Evolutionary conservation across 352 stramenopile species (phyloP).

Genomic region (Globisporangium alternatum): DNA sequence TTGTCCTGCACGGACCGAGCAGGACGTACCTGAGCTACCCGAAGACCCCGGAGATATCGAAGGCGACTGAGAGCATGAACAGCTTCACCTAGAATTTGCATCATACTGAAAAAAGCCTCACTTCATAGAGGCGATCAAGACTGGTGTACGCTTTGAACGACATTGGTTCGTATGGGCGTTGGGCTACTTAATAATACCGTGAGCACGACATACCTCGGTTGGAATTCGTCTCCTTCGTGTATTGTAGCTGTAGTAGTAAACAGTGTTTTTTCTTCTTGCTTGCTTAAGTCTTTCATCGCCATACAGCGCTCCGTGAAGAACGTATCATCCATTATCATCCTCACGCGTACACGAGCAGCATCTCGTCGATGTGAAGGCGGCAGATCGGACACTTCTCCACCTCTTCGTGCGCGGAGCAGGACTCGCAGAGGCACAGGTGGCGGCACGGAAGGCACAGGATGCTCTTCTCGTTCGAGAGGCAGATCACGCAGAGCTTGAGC

Average conservation of each 20-base stretch:
- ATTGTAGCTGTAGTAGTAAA: slow-evolving; percentile 7
- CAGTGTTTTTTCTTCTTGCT: slow-evolving; percentile 4
- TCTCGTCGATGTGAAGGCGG: slow-evolving; percentile 77
- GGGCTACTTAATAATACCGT: not conserved
- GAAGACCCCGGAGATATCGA: slow-evolving; percentile 1
- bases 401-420: slow-evolving; percentile 66
- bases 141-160: not conserved
- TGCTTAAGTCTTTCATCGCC: not conserved
- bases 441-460: slow-evolving; percentile 83
- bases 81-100: not conserved
- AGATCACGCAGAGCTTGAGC: slow-evolving; percentile 86
- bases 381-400: slow-evolving; percentile 83
- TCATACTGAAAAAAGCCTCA: not conserved
- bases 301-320: not conserved
- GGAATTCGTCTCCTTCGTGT: not conserved
- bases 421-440: slow-evolving; percentile 77
- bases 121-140: not conserved
- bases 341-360: slow-evolving; percentile 82
- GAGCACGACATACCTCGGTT: not conserved
- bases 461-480: slow-evolving; percentile 75
- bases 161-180: not conserved
- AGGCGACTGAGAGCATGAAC: not conserved
- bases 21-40: slow-evolving; percentile 3
- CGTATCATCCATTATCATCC: not conserved
- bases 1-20: not conserved